Base-by-base conservation (phyloP, 164 flowering plant genomes). In the Buxus sempervirens region DNA sequence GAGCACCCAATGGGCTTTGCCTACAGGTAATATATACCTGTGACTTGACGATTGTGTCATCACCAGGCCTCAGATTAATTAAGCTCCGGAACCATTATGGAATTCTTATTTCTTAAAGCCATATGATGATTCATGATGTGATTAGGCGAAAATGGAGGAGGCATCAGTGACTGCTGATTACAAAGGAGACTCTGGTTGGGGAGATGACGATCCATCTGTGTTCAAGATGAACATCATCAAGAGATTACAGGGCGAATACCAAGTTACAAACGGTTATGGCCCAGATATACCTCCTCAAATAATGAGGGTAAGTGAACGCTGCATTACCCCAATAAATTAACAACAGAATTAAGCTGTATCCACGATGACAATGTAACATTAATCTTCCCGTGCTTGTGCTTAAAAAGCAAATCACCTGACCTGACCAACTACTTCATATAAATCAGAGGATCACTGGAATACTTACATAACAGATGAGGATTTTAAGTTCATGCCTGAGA, bases 261-360 rank as follows among this genome's bases (percentile, higher is more conserved):
- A 87, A 65, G 18, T 87, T 7, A 87, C 88, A 18, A 85, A 85
- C 69, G 91, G 88, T 45, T 87, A 82, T 65, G 91, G 88, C 3
- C 82, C 81, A 6, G 75, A 67, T 13, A 79, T 42, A 61, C 85
- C 89, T 7, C 64, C 80, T 15, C 73, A 76, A 72, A 78, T 82
- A 48, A 71, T 84, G 83, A 69, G 53, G 58, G 90, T 84, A 81
- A 65, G 76, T 27, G 0, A 36, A 20, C 19, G 19, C 1, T 67
- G 18, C 6, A 10, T 27, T 12, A 12, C 22, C 13, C 36, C 10
- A 5, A 54, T 12, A 32, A 32, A 7, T 3, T 32, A 32, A 32
- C 38, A 32, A 32, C 38, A 32, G 38, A 3, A 32, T n/a, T n/a
- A 32, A 3, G 5, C 16, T 45, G 5, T 45, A n/a, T 60, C 22